Evolutionary conservation across 129 eudicot genomes (phyloP).

Genomic region (Heracleum sosnowskyi): DNA sequence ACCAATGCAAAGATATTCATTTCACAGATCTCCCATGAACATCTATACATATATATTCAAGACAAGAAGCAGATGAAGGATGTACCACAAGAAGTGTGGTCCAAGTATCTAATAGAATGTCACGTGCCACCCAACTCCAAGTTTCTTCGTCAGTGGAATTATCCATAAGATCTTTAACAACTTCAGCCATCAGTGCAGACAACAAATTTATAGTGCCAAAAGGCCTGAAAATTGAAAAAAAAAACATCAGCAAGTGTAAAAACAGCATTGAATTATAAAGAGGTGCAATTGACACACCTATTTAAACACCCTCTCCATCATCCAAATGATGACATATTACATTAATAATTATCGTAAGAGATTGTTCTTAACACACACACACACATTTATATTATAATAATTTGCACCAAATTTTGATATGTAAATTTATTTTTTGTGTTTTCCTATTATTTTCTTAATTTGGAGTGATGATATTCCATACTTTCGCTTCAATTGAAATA

Average conservation of each 20-base stretch:
- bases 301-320: not conserved
- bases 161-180: constrained; percentile 63
- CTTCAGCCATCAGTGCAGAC: constrained; percentile 88
- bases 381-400: not conserved
- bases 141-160: constrained; percentile 72
- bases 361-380: not conserved
- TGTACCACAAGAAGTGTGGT: constrained; percentile 71
- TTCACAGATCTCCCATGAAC: no score
- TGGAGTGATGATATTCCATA: not conserved
- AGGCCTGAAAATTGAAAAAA: constrained; percentile 52
- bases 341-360: not conserved
- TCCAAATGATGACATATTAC: not conserved
- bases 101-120: constrained; percentile 93
- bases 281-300: not conserved
- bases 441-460: not conserved
- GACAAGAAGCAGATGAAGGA: not conserved
- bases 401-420: constrained; percentile 19
- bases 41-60: not conserved
- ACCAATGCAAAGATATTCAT: not conserved
- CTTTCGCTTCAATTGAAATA: not conserved
- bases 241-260: constrained; percentile 8
- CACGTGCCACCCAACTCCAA: constrained; percentile 99
- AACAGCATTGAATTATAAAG: constrained; percentile 6
- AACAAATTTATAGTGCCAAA: constrained; percentile 80
- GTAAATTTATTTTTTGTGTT: not conserved